These are phyloP conservation scores for Corchorus olitorius DNA, from an alignment of 345 rosid species.

Conservation along the genomic window DNA sequence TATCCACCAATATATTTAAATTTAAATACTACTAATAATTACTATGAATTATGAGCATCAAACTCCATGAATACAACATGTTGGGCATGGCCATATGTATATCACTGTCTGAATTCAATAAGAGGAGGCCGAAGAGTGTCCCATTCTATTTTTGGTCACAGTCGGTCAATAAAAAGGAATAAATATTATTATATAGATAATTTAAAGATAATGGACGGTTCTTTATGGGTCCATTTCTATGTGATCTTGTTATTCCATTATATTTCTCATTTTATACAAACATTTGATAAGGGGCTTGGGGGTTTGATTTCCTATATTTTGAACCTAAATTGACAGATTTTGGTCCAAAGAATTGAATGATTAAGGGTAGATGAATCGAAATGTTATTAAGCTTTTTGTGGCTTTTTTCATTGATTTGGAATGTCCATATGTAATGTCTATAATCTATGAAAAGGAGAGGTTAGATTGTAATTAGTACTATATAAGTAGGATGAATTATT, in stretches of 20 bases:
- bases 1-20: neutral
- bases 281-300: neutral
- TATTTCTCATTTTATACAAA: neutral
- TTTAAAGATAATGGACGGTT: conserved; percentile 24
- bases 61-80: conserved; percentile 5
- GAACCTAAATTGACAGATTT: neutral
- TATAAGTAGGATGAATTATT: neutral
- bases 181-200: no score
- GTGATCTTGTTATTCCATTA: neutral
- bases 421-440: neutral
- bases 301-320: neutral
- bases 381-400: neutral
- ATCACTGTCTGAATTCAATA: neutral
- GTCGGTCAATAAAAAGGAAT: neutral
- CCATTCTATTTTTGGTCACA: neutral
- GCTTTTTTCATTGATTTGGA: neutral
- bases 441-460: neutral
- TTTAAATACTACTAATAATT: neutral
- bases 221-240: conserved; percentile 6
- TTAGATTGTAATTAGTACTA: neutral
- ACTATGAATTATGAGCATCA: neutral
- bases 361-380: neutral
- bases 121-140: neutral
- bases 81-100: neutral
- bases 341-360: neutral